These are phyloP conservation scores for Meira nashicola DNA, from an alignment of 1,284 basidiomycete species.

Conservation along the genomic window DNA sequence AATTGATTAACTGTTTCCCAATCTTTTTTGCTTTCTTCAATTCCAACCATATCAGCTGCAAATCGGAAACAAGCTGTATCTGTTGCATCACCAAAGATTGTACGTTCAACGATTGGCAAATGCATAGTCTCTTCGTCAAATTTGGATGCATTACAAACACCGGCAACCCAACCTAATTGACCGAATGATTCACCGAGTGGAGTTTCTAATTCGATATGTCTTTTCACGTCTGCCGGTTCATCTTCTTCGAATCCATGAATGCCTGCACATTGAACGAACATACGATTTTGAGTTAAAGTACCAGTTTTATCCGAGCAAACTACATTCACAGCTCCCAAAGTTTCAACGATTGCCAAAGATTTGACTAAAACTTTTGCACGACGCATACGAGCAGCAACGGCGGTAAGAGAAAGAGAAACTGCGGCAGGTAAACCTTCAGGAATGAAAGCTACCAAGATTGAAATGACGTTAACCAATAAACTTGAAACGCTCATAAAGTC, in stretches of 20 bases:
- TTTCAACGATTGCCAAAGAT: conserved; percentile 64
- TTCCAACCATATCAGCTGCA: conserved; percentile 57
- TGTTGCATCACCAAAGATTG: conserved; percentile 64
- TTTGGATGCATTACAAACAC: conserved; percentile 64
- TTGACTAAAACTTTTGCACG: conserved; percentile 65
- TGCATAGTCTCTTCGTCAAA: conserved; percentile 56
- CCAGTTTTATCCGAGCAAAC: conserved; percentile 72
- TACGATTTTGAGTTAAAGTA: conserved; percentile 64
- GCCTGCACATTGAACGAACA: conserved; percentile 54
- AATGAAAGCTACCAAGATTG: conserved; percentile 67
- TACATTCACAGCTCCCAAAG: conserved; percentile 64
- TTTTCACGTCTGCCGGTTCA: conserved; percentile 19
- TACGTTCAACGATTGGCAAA: conserved; percentile 56
- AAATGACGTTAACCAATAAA: conserved; percentile 60
- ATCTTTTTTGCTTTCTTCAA: conserved; percentile 45
- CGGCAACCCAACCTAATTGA: conserved; percentile 55
- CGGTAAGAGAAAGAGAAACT: conserved; percentile 66
- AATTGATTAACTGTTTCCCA: conserved; percentile 55
- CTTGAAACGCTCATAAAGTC: conserved; percentile 61
- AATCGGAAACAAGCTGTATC: conserved; percentile 64
- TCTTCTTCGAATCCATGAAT: conserved; percentile 48
- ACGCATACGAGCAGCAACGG: conserved; percentile 69
- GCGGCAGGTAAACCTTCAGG: conserved; percentile 66
- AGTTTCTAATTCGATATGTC: conserved; percentile 24
- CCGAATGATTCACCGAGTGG: conserved; percentile 16